A percentile compares a stretch with the other conserved stretches of the same genome.
Conservation (phyloP, 805 yeast genomes). For the Wickerhamiella domercqiae region DNA sequence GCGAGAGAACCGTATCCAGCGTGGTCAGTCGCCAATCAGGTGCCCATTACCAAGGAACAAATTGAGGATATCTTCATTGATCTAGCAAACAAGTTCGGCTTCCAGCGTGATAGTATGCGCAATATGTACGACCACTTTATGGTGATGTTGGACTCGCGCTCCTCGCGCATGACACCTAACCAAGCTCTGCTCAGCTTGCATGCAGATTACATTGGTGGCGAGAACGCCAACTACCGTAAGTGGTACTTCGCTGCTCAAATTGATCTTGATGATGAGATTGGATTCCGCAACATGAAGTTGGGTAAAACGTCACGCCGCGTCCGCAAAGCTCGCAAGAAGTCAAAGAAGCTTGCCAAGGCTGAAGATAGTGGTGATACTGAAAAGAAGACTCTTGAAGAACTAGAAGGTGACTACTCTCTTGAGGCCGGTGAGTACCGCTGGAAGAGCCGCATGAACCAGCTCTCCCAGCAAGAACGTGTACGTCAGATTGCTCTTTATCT, state of each 20-base stretch:
- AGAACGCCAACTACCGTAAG: conserved; percentile 66
- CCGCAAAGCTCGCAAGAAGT: conserved; percentile 34
- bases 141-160: conserved; percentile 71
- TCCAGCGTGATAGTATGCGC: conserved; percentile 60
- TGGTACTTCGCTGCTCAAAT: conserved; percentile 86
- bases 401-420: conserved; percentile 49
- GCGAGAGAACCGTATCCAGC: conserved; percentile 92
- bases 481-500: conserved; percentile 49
- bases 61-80: conserved; percentile 46
- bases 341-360: conserved; percentile 28
- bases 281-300: conserved; percentile 40
- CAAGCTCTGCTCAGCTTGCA: conserved; percentile 65
- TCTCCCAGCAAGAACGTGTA: conserved; percentile 41
- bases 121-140: conserved; percentile 74
- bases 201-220: conserved; percentile 87
- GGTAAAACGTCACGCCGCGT: conserved; percentile 33
- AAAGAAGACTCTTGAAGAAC: conserved; percentile 45
- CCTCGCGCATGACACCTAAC: conserved; percentile 59
- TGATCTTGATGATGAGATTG: conserved; percentile 56
- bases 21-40: conserved; percentile 88
- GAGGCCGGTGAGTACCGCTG: conserved; percentile 74
- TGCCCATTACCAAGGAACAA: conserved; percentile 55
- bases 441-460: conserved; percentile 46
- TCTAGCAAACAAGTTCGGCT: conserved; percentile 57
- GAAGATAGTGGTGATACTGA: conserved; percentile 33